A percentile compares a stretch with the other conserved stretches of the same genome.
These are phyloP conservation scores for Funneliformis mosseae DNA, from an alignment of 192 early-diverging fungal species.

Conservation along the genomic window DNA sequence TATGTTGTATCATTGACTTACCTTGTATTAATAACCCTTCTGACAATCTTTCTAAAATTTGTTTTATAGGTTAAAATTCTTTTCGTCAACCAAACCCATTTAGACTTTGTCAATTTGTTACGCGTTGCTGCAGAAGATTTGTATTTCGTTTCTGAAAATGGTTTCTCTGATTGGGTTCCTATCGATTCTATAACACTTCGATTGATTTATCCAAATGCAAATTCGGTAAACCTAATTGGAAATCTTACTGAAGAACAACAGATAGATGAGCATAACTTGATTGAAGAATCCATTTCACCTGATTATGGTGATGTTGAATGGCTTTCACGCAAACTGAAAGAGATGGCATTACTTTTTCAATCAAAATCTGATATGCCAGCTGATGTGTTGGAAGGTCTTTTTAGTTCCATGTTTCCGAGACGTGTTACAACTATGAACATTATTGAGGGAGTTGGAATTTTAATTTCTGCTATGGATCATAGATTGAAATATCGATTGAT, in stretches of 20 bases:
- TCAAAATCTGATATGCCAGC: neutral
- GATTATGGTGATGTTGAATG: slow-evolving; percentile 5
- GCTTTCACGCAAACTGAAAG: slow-evolving; percentile 4
- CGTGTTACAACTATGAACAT: neutral
- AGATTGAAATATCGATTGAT: slow-evolving; percentile 8
- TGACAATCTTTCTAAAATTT: neutral
- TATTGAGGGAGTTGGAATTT: slow-evolving; percentile 11
- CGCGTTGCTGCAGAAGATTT: neutral
- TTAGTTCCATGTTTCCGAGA: slow-evolving; percentile 15
- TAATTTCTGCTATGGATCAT: slow-evolving; percentile 6
- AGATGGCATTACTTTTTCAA: slow-evolving; percentile 20
- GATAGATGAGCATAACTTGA: neutral
- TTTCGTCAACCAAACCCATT: neutral
- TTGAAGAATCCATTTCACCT: neutral
- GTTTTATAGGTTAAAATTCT: neutral
- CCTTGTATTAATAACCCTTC: neutral
- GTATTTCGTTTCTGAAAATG: neutral
- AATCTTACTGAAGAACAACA: neutral
- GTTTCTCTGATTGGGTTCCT: slow-evolving; percentile 14
- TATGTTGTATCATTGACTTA: neutral
- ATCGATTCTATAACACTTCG: neutral
- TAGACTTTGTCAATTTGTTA: neutral
- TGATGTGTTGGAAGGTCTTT: slow-evolving; percentile 19
- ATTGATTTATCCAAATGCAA: slow-evolving; percentile 7
- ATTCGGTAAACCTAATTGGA: neutral